Conservation (phyloP, 2,329 filamentous ascomycete species). For the Macrophomina pseudophaseolina region DNA sequence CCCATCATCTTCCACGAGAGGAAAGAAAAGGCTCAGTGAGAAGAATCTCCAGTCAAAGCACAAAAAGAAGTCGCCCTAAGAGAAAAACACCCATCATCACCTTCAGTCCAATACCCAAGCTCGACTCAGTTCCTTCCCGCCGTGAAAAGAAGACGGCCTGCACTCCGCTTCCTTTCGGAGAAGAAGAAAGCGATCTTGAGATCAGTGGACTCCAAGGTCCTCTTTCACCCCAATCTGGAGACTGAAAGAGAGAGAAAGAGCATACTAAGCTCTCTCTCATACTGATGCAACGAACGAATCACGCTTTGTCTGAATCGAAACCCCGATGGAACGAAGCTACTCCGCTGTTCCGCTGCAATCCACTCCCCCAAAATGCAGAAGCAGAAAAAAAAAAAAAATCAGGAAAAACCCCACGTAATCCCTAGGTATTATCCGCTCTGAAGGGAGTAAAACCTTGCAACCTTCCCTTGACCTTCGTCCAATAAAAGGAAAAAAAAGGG, state of each 20-base stretch:
- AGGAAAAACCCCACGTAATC: slow-evolving; percentile 1
- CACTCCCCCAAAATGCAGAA: background rate
- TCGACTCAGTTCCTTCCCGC: background rate
- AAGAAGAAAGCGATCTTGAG: background rate
- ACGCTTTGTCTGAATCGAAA: background rate
- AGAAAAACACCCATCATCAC: background rate
- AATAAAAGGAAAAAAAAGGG: background rate
- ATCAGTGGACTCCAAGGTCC: background rate
- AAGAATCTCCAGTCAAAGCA: background rate
- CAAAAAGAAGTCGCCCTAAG: background rate
- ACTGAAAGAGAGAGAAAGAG: background rate
- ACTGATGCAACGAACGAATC: slow-evolving; percentile 14
- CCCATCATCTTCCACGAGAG: background rate
- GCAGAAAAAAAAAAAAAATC: background rate
- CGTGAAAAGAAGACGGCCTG: slow-evolving; percentile 7
- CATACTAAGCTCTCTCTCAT: background rate
- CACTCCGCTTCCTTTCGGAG: background rate
- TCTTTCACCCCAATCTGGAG: background rate
- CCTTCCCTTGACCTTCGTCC: background rate
- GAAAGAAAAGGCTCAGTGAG: too few relatives aligned
- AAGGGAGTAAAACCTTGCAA: background rate
- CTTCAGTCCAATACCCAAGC: background rate
- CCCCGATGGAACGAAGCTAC: background rate
- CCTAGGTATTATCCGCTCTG: slow-evolving; percentile 10
- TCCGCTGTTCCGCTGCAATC: background rate